phyloP scores from a whole-genome alignment of 2,329 filamentous ascomycete genomes.

The Aspergillus sp. region DNA sequence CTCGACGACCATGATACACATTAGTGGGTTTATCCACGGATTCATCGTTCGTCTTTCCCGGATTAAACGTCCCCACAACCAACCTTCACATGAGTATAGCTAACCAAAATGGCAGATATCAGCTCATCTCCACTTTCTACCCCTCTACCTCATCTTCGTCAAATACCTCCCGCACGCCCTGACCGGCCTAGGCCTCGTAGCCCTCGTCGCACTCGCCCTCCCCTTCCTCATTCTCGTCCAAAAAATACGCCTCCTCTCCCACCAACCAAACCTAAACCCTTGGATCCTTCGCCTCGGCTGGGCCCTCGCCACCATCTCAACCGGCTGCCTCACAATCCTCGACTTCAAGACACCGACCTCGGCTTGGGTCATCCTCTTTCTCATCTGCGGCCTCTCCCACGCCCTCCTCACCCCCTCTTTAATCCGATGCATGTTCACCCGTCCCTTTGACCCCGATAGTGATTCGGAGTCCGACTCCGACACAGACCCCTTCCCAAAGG shows the following conservation, averaged over 20 bases:
- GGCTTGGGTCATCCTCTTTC: slow-evolving; percentile 38
- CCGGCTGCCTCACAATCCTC: slow-evolving; percentile 41
- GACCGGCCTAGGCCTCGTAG: slow-evolving; percentile 41
- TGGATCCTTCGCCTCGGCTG: slow-evolving; percentile 48
- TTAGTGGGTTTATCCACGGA: slow-evolving; percentile 43
- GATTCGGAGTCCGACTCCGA: background rate
- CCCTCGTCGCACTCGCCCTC: slow-evolving; percentile 31
- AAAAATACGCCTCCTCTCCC: slow-evolving; percentile 8
- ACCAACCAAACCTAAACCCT: slow-evolving; percentile 22
- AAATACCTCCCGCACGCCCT: slow-evolving; percentile 32
- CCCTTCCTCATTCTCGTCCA: slow-evolving; percentile 19
- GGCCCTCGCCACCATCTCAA: slow-evolving; percentile 35
- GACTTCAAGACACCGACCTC: slow-evolving; percentile 31
- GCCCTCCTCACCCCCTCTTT: slow-evolving; percentile 44
- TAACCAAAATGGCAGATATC: slow-evolving; percentile 33
- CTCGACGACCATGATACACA: slow-evolving; percentile 40
- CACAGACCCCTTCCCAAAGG: background rate
- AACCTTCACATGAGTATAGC: background rate
- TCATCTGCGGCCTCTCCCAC: slow-evolving; percentile 42
- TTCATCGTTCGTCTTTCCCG: slow-evolving; percentile 37
- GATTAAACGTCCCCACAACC: background rate
- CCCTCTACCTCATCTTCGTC: slow-evolving; percentile 42
- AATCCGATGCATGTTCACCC: slow-evolving; percentile 38
- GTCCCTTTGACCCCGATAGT: background rate
- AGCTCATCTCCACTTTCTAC: slow-evolving; percentile 43